Conservation (phyloP, 75 land plant genomes). For the Chamaecyparis obtusa region DNA sequence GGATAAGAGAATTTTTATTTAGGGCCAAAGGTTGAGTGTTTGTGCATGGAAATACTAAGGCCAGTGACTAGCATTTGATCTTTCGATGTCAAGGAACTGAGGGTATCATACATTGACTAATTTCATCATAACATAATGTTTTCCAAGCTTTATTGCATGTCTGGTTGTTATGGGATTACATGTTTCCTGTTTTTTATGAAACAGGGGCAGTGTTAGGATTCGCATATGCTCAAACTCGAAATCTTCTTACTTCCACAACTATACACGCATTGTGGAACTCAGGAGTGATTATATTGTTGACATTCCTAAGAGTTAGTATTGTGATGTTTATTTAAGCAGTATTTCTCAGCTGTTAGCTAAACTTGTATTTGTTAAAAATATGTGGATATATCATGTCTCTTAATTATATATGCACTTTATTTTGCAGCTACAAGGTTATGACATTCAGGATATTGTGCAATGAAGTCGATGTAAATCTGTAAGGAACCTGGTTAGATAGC, state of each 20-base stretch:
- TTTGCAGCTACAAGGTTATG: constrained; percentile 74
- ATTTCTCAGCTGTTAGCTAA: not conserved
- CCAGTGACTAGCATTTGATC: not conserved
- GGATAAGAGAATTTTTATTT: not conserved
- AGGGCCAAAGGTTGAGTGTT: not conserved
- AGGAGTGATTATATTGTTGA: constrained; percentile 84
- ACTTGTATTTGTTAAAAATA: not conserved
- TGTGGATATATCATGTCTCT: not conserved
- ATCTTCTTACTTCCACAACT: constrained; percentile 78
- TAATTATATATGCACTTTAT: not conserved
- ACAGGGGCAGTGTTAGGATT: constrained; percentile 86
- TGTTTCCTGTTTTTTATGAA: not conserved
- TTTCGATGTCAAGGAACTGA: not conserved
- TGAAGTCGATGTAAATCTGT: constrained; percentile 5
- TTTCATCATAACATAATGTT: not conserved
- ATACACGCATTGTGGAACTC: constrained; percentile 97
- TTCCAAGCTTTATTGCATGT: not conserved
- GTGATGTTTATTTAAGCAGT: not conserved
- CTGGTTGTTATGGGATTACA: not conserved
- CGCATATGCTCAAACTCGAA: constrained; percentile 91
- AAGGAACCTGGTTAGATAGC: not conserved
- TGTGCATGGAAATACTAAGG: constrained; percentile 11
- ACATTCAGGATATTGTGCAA: constrained; percentile 60
- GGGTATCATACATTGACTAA: not conserved
- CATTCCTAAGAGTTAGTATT: constrained; percentile 74